Percentiles rank a stretch among this genome's conserved stretches.
phyloP scores from a whole-genome alignment of 73 alveolate genomes.

The Diophrys sp. region DNA sequence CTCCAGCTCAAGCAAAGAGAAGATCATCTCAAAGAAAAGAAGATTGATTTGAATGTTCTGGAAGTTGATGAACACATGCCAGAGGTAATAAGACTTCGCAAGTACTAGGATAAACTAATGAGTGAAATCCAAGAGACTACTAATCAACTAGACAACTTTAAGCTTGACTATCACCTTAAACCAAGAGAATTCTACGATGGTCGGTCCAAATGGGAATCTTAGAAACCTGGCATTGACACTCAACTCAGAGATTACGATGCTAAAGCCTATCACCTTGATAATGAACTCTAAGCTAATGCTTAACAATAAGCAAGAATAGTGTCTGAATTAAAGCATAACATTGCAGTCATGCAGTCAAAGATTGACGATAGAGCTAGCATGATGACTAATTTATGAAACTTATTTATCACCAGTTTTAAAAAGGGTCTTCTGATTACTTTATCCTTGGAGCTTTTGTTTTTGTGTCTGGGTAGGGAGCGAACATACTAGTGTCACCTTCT shows the following conservation, averaged over 20 bases:
- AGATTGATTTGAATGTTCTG: too few species aligned
- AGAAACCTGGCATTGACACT: conserved; percentile 22
- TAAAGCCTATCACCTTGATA: conserved; percentile 7
- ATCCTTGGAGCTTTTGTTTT: conserved; percentile 63
- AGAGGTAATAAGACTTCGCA: conserved; percentile 32
- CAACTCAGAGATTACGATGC: neutral
- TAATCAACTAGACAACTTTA: conserved; percentile 20
- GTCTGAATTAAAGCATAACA: conserved; percentile 27
- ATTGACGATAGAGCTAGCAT: conserved; percentile 37
- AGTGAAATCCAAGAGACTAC: conserved; percentile 31
- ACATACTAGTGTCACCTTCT: conserved; percentile 13
- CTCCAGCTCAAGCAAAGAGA: too few species aligned
- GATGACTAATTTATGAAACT: neutral
- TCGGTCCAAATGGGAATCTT: conserved; percentile 2
- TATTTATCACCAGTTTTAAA: conserved; percentile 34
- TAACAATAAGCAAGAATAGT: conserved; percentile 21
- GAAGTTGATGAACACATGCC: conserved; percentile 27
- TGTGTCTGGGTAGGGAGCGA: conserved; percentile 14
- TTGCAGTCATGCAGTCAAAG: conserved; percentile 10
- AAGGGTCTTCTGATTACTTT: conserved; percentile 82
- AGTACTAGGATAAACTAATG: conserved; percentile 31
- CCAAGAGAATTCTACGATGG: conserved; percentile 3
- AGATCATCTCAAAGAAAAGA: too few species aligned
- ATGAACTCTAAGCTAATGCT: conserved; percentile 12
- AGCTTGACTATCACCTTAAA: conserved; percentile 10